Evolutionary conservation across 768 basidiomycete species (phyloP), one percentile per base, ranked within the genome.

Genomic region (Auricularia sp.): DNA sequence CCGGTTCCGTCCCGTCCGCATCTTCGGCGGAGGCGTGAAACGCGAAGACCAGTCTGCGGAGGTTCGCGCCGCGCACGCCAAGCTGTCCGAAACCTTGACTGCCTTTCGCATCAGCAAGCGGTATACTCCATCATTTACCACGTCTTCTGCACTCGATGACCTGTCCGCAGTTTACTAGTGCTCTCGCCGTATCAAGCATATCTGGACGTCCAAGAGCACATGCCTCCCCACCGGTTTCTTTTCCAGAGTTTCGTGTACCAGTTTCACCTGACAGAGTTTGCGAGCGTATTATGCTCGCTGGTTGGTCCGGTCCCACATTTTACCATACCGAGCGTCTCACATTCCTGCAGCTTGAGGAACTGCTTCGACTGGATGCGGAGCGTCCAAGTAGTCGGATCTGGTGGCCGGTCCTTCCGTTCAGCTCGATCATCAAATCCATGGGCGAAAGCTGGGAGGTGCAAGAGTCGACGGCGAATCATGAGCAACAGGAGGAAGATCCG

Each of bases 241-340:
- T 92, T 92, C 68, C 77, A 89, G 64, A 88, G 85, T 62, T 91
- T 86, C 69, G 82, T 88, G 35, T 90, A 88, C 71, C 87, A 92
- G 66, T 81, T 77, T 64, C 82, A 82, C 65, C 67, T 79, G 62
- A 77, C 80, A 70, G 73, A 71, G 13, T 79, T 82, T 66, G 70
- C 75, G 3, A 64, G 66, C 8, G 66, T 70, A 11, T 64, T 80
- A 3, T 67, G 71, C n/a, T 73, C 73, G 6, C 62, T 77, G 66
- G 81, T 82, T 54, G n/a, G 79, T 68, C 13, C 29, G 29, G 11
- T 7, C 8, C 56, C 36, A 51, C 29, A 4, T 36, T 8, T 21
- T 3, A 24, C 33, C 3, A 37, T 65, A 4, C 37, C 34, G 6
- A 24, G 63, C 36, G 35, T 4, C 29, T 47, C 1, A 24, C 39